These are phyloP conservation scores for Gyromitra esculenta DNA, from an alignment of 2,329 filamentous ascomycete species.

Conservation along the genomic window DNA sequence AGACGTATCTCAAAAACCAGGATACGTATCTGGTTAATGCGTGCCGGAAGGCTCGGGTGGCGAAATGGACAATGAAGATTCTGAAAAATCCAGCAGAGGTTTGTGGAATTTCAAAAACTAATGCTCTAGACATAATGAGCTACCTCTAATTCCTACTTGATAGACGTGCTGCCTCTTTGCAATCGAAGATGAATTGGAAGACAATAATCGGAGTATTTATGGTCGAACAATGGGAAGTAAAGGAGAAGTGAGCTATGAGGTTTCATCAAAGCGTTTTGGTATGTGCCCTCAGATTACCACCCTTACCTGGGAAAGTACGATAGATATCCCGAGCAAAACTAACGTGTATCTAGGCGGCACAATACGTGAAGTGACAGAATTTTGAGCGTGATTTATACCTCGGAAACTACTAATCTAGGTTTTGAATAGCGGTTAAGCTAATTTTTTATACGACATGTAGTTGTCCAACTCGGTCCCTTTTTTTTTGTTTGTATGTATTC, in stretches of 20 bases:
- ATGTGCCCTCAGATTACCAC: background rate
- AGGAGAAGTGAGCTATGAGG: background rate
- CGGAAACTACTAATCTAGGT: background rate
- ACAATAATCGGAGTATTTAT: background rate
- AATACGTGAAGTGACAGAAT: slow-evolving; percentile 1
- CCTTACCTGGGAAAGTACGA: background rate
- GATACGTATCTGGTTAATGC: slow-evolving; percentile 16
- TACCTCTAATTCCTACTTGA: background rate
- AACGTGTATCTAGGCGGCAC: background rate
- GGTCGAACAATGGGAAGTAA: background rate
- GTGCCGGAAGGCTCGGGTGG: slow-evolving; percentile 15
- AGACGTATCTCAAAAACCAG: slow-evolving; percentile 12
- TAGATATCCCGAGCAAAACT: background rate
- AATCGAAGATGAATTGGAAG: slow-evolving; percentile 13
- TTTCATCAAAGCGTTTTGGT: slow-evolving; percentile 2
- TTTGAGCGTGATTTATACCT: background rate
- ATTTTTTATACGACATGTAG: background rate
- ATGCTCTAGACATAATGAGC: background rate
- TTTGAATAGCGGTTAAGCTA: background rate
- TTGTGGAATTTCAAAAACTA: background rate
- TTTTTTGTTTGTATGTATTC: background rate
- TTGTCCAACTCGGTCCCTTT: background rate
- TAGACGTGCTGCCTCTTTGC: slow-evolving; percentile 31
- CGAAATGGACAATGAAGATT: slow-evolving; percentile 24
- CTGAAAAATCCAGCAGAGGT: slow-evolving; percentile 21